phyloP scores from a whole-genome alignment of 495 filamentous ascomycete genomes.

The Baudoinia panamericana region DNA sequence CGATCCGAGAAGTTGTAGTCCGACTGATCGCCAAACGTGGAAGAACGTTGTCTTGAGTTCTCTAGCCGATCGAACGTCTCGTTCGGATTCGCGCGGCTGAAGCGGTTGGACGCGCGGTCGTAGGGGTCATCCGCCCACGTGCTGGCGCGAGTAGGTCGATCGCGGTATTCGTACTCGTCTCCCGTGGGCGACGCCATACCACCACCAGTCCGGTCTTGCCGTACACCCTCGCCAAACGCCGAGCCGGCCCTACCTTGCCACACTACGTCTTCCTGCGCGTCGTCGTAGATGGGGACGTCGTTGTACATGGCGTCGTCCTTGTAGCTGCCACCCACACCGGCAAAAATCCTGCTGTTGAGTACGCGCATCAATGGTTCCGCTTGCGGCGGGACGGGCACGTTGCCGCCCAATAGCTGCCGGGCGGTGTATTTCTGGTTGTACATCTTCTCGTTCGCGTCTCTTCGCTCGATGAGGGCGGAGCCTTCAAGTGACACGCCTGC shows the following conservation, averaged over 20 bases:
- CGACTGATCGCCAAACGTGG: slow-evolving; percentile 34
- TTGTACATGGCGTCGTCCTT: slow-evolving; percentile 70
- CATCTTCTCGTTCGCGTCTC: slow-evolving; percentile 92
- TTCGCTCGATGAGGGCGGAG: slow-evolving; percentile 76
- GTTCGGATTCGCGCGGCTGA: slow-evolving; percentile 35
- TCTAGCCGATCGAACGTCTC: slow-evolving; percentile 40
- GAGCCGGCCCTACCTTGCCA: slow-evolving; percentile 73
- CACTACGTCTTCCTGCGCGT: slow-evolving; percentile 76
- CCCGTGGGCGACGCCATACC: slow-evolving; percentile 9
- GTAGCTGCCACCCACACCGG: slow-evolving; percentile 41
- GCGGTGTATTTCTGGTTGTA: slow-evolving; percentile 75
- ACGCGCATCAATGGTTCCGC: slow-evolving; percentile 75
- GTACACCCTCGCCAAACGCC: slow-evolving; percentile 61
- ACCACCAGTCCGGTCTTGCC: slow-evolving; percentile 44
- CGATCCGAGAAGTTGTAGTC: slow-evolving; percentile 35
- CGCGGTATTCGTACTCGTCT: slow-evolving; percentile 49
- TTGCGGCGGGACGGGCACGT: slow-evolving; percentile 62
- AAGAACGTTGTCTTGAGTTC: slow-evolving; percentile 26
- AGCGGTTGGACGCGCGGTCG: slow-evolving; percentile 43
- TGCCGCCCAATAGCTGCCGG: slow-evolving; percentile 64
- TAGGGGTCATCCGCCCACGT: slow-evolving; percentile 90
- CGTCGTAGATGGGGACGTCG: slow-evolving; percentile 84
- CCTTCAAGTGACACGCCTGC: slow-evolving; percentile 92
- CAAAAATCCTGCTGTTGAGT: slow-evolving; percentile 71
- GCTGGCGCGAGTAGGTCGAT: slow-evolving; percentile 51